These are phyloP conservation scores for Nakazawaea siamensis DNA, from an alignment of 805 yeast species.

Conservation along the genomic window DNA sequence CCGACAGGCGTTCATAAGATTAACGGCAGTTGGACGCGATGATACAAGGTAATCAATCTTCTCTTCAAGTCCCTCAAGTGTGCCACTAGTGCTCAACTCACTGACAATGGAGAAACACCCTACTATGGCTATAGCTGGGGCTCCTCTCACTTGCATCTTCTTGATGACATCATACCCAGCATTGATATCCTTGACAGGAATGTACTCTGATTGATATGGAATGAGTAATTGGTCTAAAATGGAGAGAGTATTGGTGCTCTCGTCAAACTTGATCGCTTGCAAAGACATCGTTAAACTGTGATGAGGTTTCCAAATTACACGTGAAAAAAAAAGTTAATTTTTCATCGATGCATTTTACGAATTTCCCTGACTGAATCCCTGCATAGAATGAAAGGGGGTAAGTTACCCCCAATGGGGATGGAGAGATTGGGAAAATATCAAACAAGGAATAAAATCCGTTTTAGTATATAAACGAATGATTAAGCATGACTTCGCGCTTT, in stretches of 20 bases:
- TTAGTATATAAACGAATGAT: too few relatives aligned
- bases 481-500: too few relatives aligned
- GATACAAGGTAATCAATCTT: constrained; percentile 59
- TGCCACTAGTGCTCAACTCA: constrained; percentile 39
- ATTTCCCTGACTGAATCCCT: too few relatives aligned
- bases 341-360: too few relatives aligned
- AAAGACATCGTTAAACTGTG: too few relatives aligned
- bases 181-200: constrained; percentile 51
- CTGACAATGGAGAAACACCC: constrained; percentile 78
- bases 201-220: constrained; percentile 72
- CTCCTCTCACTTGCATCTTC: constrained; percentile 93
- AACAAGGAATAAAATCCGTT: too few relatives aligned
- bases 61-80: constrained; percentile 26
- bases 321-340: too few relatives aligned
- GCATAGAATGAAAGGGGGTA: too few relatives aligned
- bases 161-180: constrained; percentile 82
- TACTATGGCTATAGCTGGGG: constrained; percentile 96
- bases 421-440: too few relatives aligned
- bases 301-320: too few relatives aligned
- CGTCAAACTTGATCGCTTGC: constrained; percentile 64
- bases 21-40: constrained; percentile 95
- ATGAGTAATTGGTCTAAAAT: constrained; percentile 76
- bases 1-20: constrained; percentile 66
- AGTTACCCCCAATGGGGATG: too few relatives aligned
- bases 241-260: constrained; percentile 33